phyloP scores from a whole-genome alignment of 768 basidiomycete genomes.

The Phaffia australis region DNA sequence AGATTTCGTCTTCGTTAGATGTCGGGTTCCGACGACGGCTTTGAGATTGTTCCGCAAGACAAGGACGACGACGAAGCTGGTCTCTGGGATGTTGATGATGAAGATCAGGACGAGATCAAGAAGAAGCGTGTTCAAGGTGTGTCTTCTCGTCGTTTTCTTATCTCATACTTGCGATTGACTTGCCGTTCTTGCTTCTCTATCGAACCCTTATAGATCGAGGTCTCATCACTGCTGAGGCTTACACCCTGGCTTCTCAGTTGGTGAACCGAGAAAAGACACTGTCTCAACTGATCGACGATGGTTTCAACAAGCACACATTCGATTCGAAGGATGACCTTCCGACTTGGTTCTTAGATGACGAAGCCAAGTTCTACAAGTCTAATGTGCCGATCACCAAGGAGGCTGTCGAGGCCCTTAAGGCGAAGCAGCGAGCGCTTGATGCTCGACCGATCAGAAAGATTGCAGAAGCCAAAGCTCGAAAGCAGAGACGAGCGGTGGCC shows the following conservation, averaged over 20 bases:
- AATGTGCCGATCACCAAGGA: constrained; percentile 98
- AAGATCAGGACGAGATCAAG: constrained; percentile 60
- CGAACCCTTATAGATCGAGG: constrained; percentile 52
- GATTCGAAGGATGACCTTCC: constrained; percentile 87
- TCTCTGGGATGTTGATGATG: constrained; percentile 72
- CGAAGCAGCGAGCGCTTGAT: constrained; percentile 84
- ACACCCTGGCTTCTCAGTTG: constrained; percentile 78
- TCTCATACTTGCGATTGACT: no score
- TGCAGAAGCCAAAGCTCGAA: constrained; percentile 94
- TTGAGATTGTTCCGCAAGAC: constrained; percentile 63
- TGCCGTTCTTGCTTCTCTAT: background rate
- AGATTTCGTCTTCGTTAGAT: constrained; percentile 31
- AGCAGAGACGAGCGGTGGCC: constrained; percentile 79
- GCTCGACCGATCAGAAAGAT: constrained; percentile 98
- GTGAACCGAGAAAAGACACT: constrained; percentile 83
- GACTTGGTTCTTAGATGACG: constrained; percentile 94
- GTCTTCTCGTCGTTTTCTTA: constrained; percentile 28
- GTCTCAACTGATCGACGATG: constrained; percentile 81
- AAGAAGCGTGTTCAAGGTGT: constrained; percentile 55
- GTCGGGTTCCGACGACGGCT: constrained; percentile 47
- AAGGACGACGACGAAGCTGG: constrained; percentile 49
- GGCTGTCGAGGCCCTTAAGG: constrained; percentile 70
- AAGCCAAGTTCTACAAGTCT: constrained; percentile 78
- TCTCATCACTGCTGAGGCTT: constrained; percentile 74
- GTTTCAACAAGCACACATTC: constrained; percentile 86